These are phyloP conservation scores for Diutina siamensis DNA, from an alignment of 1,139 yeast genomes.

Conservation along the genomic window DNA sequence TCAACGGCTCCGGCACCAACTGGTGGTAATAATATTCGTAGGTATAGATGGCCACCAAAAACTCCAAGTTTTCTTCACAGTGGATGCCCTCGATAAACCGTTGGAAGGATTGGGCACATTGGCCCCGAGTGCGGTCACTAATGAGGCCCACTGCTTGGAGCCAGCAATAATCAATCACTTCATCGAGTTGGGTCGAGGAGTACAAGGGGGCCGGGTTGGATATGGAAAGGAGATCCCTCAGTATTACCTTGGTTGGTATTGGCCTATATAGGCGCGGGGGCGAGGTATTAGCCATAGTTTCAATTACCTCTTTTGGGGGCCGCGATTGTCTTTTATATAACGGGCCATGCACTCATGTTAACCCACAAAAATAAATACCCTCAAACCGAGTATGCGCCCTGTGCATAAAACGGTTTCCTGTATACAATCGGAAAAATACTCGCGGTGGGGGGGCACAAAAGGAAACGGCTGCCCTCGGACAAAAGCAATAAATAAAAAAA, in stretches of 20 bases:
- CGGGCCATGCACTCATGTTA: too few relatives aligned
- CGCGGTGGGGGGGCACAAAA: neutral
- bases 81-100: conserved; percentile 11
- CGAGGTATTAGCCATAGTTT: neutral
- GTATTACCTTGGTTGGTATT: neutral
- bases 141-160: conserved; percentile 12
- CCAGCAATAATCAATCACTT: conserved; percentile 16
- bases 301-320: too few relatives aligned
- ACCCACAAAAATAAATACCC: neutral
- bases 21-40: conserved; percentile 18
- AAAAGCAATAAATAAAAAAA: too few relatives aligned
- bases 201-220: neutral
- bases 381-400: neutral
- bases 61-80: conserved; percentile 11
- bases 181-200: conserved; percentile 10
- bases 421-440: neutral
- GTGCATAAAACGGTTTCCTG: neutral
- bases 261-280: neutral
- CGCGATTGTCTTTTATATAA: too few relatives aligned
- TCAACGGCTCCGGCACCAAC: conserved; percentile 7
- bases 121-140: conserved; percentile 8
- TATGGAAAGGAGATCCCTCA: neutral
- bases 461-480: neutral
- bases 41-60: conserved; percentile 10
- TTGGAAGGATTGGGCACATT: conserved; percentile 11